These are phyloP conservation scores for Puccinia coronata DNA, from an alignment of 1,284 basidiomycete species.

Conservation along the genomic window DNA sequence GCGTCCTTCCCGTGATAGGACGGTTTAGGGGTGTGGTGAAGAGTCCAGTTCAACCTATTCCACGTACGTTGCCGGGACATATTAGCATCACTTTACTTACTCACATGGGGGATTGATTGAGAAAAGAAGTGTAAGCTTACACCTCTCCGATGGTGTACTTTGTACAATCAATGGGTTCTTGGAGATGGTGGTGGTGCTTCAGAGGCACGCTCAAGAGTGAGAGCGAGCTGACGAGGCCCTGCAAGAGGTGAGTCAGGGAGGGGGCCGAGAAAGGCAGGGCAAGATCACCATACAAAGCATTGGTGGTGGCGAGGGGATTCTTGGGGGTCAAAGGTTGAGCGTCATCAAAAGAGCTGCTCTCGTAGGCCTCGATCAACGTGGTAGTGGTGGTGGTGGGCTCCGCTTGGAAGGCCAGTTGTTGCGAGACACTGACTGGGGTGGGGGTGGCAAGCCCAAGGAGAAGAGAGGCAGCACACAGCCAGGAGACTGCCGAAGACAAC, in stretches of 20 bases:
- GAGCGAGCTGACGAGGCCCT: neutral
- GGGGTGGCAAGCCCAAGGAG: neutral
- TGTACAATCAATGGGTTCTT: slow-evolving; percentile 1
- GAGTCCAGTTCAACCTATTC: slow-evolving; percentile 27
- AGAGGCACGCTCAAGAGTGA: neutral
- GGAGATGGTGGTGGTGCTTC: neutral
- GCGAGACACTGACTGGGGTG: neutral
- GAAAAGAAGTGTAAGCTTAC: neutral
- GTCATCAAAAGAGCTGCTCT: neutral
- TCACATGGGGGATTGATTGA: neutral
- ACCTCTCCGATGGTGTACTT: slow-evolving; percentile 19
- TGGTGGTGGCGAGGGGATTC: neutral
- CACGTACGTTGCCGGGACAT: no score
- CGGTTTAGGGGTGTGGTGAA: slow-evolving; percentile 24
- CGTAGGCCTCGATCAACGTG: neutral
- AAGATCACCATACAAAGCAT: neutral
- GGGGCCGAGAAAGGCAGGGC: neutral
- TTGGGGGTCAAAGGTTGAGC: neutral
- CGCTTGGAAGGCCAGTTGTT: neutral
- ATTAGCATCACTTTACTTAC: no score
- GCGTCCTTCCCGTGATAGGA: slow-evolving; percentile 26
- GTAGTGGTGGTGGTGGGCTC: neutral
- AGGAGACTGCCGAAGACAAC: neutral
- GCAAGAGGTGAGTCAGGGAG: neutral
- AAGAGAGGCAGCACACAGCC: neutral